Percentiles rank a stretch among this genome's conserved stretches.
Conservation (phyloP, 2,329 filamentous ascomycete species). For the Aureobasidium subglaciale region DNA sequence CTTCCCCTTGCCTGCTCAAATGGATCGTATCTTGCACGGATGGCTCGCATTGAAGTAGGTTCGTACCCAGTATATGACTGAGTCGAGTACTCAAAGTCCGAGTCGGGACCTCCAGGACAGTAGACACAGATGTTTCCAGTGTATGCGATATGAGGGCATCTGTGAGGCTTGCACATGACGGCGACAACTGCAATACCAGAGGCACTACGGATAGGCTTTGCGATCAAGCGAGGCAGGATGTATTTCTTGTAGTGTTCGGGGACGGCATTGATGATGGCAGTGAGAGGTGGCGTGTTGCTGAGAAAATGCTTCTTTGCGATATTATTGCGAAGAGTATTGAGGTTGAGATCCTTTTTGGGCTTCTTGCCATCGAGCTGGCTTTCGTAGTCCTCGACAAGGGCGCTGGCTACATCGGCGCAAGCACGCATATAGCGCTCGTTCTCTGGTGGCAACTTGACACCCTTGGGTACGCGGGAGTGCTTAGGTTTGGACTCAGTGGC, state of each 20-base stretch:
- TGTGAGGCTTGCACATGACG: constrained; percentile 98
- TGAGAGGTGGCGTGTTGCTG: constrained; percentile 80
- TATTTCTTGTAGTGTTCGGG: constrained; percentile 99
- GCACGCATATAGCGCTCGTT: constrained; percentile 91
- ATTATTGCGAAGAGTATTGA: constrained; percentile 80
- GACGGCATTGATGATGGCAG: constrained; percentile 94
- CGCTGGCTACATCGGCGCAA: constrained; percentile 91
- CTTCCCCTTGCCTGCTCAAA: constrained; percentile 95
- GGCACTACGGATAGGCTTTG: constrained; percentile 91
- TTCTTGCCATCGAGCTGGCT: constrained; percentile 64
- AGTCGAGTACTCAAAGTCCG: constrained; percentile 97
- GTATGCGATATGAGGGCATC: constrained; percentile 96
- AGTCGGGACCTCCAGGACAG: constrained; percentile 93
- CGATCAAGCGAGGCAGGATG: constrained; percentile 89
- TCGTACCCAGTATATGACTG: constrained; percentile 99
- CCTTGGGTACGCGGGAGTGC: constrained; percentile 55
- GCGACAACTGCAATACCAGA: constrained; percentile 97
- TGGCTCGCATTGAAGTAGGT: constrained; percentile 96
- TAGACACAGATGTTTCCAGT: constrained; percentile 99
- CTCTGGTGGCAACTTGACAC: constrained; percentile 73
- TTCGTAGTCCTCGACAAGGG: constrained; percentile 91
- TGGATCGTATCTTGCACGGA: constrained; percentile 91
- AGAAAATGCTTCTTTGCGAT: constrained; percentile 90
- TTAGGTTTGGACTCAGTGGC: constrained; percentile 44
- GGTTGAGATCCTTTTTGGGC: constrained; percentile 78